These are phyloP conservation scores for Metarhizium guizhouense DNA, from an alignment of 2,329 filamentous ascomycete species.

Conservation along the genomic window DNA sequence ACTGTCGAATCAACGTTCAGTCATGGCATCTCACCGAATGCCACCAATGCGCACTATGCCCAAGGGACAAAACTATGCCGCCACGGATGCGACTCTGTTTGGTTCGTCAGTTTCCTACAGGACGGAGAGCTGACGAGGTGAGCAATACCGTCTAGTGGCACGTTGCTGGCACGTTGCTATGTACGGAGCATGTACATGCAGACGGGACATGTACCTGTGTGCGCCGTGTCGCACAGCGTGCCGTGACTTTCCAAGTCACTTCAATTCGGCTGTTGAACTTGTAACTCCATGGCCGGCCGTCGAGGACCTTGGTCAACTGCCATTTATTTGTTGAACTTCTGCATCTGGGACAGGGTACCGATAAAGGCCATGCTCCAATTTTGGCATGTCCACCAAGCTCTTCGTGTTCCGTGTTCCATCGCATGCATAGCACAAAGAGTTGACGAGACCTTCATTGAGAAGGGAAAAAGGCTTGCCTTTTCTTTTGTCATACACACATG, in stretches of 20 bases:
- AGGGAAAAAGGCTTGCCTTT: background rate
- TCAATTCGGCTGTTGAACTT: background rate
- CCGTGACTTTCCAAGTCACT: background rate
- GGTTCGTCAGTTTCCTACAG: background rate
- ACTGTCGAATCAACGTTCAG: constrained; percentile 12
- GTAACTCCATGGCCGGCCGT: background rate
- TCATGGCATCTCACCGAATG: background rate
- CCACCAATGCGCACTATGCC: constrained; percentile 1
- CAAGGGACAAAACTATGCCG: constrained; percentile 1
- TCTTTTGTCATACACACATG: background rate
- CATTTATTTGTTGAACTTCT: background rate
- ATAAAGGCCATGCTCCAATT: background rate
- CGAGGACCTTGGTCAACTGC: background rate
- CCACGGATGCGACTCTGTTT: constrained; percentile 5
- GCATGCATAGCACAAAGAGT: background rate
- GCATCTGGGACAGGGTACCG: background rate
- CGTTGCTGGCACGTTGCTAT: background rate
- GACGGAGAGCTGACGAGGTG: background rate
- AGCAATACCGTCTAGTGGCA: background rate
- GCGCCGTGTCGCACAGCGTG: background rate
- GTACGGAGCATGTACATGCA: too few relatives aligned
- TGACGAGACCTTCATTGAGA: background rate
- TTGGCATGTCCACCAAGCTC: background rate
- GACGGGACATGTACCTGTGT: background rate
- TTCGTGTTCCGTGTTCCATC: background rate